Base-by-base conservation (phyloP, 805 yeast species). In the Scheffersomyces ergatensis region DNA sequence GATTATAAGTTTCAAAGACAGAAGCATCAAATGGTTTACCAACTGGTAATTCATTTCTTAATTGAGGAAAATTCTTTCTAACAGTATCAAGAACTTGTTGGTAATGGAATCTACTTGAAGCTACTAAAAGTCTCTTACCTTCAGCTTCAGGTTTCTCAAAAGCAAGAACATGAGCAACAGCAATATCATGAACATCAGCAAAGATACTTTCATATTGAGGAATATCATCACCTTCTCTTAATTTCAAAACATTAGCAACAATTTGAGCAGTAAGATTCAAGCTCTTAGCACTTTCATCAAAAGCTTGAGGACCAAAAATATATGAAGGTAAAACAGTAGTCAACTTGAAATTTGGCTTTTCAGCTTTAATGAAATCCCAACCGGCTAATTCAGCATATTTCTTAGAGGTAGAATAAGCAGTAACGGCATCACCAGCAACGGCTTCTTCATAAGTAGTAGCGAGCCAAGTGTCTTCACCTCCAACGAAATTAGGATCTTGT, bases 391-490 rank as follows among this genome's bases (percentile, higher is more conserved):
- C 64, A 9, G 62, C 59, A 30, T 50, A 47, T 16, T 45, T 51
- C 45, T 59, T 59, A 21, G 60, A 54, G 3, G 54, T 58, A 25
- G 36, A 36, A 48, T 54, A 56, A 9, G 54, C 63, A 23, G 34
- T 24, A 15, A 14, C 33, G 13, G 33, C 12, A 17, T 26, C 25
- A 11, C n/a, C 32, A 17, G 24, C n/a, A 3, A 5, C 15, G 9
- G 68, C 63, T 41, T 69, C 69, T 37, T 74, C 77, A 67, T 73
- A 70, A n/a, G 77, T 68, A 23, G 74, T 62, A 26, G 73, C 75
- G 44, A 78, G 78, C 78, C 82, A 77, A 21, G 66, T 57, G 12
- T 63, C 62, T 48, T 77, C 82, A 36, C 48, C 52, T 25, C 58
- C 62, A 36, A 58, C 55, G 3, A 62, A 59, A 5, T 63, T 50